A percentile compares a stretch with the other conserved stretches of the same genome.
Evolutionary conservation across 371 early-diverging fungal genomes (phyloP).

Genomic region (Batkoa obscura): DNA sequence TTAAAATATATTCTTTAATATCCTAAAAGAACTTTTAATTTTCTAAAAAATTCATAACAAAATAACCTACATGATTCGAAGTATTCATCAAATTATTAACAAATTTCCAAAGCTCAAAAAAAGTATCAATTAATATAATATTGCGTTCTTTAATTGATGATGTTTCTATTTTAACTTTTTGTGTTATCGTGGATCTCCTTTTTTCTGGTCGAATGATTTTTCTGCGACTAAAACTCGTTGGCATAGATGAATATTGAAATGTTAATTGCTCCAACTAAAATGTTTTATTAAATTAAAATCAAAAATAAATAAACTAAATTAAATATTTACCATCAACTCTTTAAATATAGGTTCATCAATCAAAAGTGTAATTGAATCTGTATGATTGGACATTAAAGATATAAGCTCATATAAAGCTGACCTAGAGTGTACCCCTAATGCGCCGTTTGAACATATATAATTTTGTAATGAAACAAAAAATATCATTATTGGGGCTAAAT

Average conservation of each 20-base stretch:
- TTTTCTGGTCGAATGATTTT: too few relatives aligned
- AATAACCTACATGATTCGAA: neutral
- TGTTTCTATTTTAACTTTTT: too few relatives aligned
- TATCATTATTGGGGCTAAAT: neutral
- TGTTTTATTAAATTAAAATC: neutral
- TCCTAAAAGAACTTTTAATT: neutral
- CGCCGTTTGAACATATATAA: neutral
- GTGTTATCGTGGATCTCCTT: too few relatives aligned
- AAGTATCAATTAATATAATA: neutral
- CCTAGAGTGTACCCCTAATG: neutral
- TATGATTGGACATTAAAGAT: neutral
- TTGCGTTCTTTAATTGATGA: too few relatives aligned
- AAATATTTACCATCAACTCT: neutral
- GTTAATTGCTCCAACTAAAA: neutral
- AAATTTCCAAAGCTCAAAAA: constrained; percentile 2
- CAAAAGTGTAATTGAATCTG: neutral
- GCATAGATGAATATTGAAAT: neutral
- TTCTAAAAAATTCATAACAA: neutral
- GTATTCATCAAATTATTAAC: neutral
- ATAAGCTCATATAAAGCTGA: neutral
- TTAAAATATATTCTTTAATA: neutral
- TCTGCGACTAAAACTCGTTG: neutral
- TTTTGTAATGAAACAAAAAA: neutral
- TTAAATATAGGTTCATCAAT: neutral
- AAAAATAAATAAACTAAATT: too few relatives aligned